These are phyloP conservation scores for Excoecaria cochinchinensis DNA, from an alignment of 345 rosid genomes.

Conservation along the genomic window DNA sequence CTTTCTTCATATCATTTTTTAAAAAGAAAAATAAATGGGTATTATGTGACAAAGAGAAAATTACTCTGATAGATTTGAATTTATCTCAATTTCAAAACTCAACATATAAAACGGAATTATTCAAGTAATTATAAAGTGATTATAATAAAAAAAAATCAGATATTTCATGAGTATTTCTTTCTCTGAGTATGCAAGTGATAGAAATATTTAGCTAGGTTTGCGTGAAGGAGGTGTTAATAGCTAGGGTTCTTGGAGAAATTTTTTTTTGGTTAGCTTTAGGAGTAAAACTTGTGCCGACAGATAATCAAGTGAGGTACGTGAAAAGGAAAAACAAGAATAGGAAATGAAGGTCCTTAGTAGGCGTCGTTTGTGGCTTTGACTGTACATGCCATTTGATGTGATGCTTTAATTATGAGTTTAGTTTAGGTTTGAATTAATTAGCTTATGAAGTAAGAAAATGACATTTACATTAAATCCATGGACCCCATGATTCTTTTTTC, in stretches of 20 bases:
- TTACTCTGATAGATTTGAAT: too few relatives aligned
- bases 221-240: slow-evolving; percentile 25
- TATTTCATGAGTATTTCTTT: too few relatives aligned
- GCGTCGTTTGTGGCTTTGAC: slow-evolving; percentile 38
- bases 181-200: background rate
- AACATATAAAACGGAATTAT: too few relatives aligned
- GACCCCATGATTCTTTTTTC: background rate
- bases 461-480: background rate
- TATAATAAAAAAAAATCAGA: too few relatives aligned
- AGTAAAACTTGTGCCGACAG: slow-evolving; percentile 38
- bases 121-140: too few relatives aligned
- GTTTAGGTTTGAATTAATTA: slow-evolving; percentile 42
- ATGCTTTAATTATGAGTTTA: slow-evolving; percentile 11
- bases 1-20: too few relatives aligned
- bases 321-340: slow-evolving; percentile 2
- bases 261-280: slow-evolving; percentile 16
- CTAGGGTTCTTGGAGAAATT: slow-evolving; percentile 3
- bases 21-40: too few relatives aligned
- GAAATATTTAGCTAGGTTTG: slow-evolving; percentile 16
- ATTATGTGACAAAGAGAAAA: too few relatives aligned
- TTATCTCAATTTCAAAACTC: too few relatives aligned
- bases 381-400: slow-evolving; percentile 33
- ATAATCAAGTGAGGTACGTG: slow-evolving; percentile 25
- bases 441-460: slow-evolving; percentile 24
- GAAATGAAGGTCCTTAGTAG: background rate